Evolutionary conservation across 192 early-diverging fungal species (phyloP).

Genomic region (Entophlyctis luteolus): DNA sequence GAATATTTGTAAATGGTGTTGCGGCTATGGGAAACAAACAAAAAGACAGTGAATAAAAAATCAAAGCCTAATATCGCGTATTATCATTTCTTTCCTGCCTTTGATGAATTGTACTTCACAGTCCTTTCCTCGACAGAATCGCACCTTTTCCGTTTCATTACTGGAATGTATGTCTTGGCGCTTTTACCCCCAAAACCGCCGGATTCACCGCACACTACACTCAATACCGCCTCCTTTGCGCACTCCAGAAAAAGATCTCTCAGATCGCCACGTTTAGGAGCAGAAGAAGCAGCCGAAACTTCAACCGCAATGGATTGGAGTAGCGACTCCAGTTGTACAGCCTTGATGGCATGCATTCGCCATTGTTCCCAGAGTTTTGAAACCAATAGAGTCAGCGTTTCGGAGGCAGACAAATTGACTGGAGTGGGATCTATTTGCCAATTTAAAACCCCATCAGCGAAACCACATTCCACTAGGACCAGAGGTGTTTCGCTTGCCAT

Average conservation of each 20-base stretch:
- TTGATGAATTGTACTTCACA: slow-evolving; percentile 18
- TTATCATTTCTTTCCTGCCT: slow-evolving; percentile 1
- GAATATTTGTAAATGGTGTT: no score
- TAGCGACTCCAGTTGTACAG: slow-evolving; percentile 12
- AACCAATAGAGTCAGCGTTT: slow-evolving; percentile 9
- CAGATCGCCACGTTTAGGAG: neutral
- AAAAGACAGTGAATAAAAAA: no score
- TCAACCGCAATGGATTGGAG: neutral
- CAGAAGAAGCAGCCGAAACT: slow-evolving; percentile 5
- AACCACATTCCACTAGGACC: slow-evolving; percentile 84
- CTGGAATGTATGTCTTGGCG: slow-evolving; percentile 25
- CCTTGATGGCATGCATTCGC: slow-evolving; percentile 29
- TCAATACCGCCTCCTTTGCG: neutral
- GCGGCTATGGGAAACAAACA: neutral
- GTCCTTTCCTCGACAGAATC: slow-evolving; percentile 34
- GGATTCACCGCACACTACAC: neutral
- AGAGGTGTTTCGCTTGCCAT: slow-evolving; percentile 89
- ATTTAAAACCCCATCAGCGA: slow-evolving; percentile 40
- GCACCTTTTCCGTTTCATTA: slow-evolving; percentile 33
- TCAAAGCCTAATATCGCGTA: no score
- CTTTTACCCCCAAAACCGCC: slow-evolving; percentile 11
- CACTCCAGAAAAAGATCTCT: slow-evolving; percentile 8
- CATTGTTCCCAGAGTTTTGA: slow-evolving; percentile 14
- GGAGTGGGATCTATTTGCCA: slow-evolving; percentile 19
- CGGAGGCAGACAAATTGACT: neutral